Base-by-base conservation (phyloP, 2,329 filamentous ascomycete species). In the Monilinia vaccinii-corymbosi region DNA sequence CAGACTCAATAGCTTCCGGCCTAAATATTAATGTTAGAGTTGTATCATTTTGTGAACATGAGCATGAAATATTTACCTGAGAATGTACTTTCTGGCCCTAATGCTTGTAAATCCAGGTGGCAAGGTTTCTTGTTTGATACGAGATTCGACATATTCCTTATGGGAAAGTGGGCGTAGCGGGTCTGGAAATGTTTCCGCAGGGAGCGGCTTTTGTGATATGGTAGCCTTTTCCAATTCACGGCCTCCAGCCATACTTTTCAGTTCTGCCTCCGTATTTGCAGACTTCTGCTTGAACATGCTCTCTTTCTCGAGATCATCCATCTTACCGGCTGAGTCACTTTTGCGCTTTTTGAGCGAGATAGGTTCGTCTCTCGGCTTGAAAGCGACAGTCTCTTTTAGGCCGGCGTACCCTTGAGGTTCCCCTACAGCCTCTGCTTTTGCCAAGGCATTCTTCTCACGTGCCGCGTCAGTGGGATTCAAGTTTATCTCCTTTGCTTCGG, bases 1-100 rank as follows among this genome's bases (percentile, higher is more conserved):
- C 85, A 0, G 87, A 91, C 69, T 96, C 91, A 67, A 96, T 91
- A 0, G 89, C 89, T 76, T 96, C 91, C 23, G 68, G 67, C 60
- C 66, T 68, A 18, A 69, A 47, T 34, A 57, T 50, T 34, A 23
- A 34, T 14, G 23, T 51, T 49, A 59, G 38, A 4, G 38, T 16
- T 68, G 14, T 32, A 16, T 40, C 3, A 10, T 21, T 61, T 6
- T n/a, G 48, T 51, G 13, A 16, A 16, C 64, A 32, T 1, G 16
- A 10, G 69, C 14, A 25, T 21, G 42, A n/a, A 9, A 23, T 10
- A 50, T 78, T 71, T 77, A 85, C 84, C 84, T 77, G 38, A 87
- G 77, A 62, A 86, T 83, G 65, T 87, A 87, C n/a, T 75, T 74
- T 53, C 69, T 71, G 58, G 73, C 74, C 11, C 67, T 66, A 28